Conservation (phyloP, 257 asterid genomes). For the Coffea canephora region DNA sequence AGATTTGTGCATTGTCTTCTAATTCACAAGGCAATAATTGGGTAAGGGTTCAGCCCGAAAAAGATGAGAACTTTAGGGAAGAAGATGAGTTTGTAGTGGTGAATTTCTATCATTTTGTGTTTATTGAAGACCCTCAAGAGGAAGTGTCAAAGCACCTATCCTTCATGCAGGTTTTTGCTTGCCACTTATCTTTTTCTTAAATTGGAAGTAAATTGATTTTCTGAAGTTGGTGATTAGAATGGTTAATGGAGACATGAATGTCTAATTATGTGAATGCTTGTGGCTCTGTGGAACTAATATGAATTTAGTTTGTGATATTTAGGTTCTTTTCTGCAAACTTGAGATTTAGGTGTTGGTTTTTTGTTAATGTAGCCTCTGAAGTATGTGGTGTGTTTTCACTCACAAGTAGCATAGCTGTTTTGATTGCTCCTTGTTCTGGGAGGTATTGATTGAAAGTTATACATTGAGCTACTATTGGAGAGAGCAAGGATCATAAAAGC, state of each 20-base stretch:
- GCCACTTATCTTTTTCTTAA: background rate
- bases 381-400: background rate
- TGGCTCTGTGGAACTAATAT: no score
- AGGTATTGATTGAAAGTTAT: background rate
- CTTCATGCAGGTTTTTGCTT: slow-evolving; percentile 63
- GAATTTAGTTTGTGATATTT: no score
- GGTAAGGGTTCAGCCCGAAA: slow-evolving; percentile 35
- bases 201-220: no score
- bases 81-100: slow-evolving; percentile 73
- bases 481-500: background rate
- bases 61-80: slow-evolving; percentile 28
- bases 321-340: background rate
- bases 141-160: slow-evolving; percentile 71
- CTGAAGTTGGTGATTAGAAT: no score
- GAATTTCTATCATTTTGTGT: slow-evolving; percentile 73
- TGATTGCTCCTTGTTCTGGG: background rate
- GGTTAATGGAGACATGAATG: no score
- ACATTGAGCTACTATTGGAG: background rate
- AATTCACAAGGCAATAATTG: slow-evolving; percentile 35
- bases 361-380: background rate
- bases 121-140: slow-evolving; percentile 58
- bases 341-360: background rate
- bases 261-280: no score
- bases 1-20: slow-evolving; percentile 37
- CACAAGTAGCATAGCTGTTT: no score